Evolutionary conservation across 106 monocot genomes (phyloP).

Genomic region (Ottelia alismoides): DNA sequence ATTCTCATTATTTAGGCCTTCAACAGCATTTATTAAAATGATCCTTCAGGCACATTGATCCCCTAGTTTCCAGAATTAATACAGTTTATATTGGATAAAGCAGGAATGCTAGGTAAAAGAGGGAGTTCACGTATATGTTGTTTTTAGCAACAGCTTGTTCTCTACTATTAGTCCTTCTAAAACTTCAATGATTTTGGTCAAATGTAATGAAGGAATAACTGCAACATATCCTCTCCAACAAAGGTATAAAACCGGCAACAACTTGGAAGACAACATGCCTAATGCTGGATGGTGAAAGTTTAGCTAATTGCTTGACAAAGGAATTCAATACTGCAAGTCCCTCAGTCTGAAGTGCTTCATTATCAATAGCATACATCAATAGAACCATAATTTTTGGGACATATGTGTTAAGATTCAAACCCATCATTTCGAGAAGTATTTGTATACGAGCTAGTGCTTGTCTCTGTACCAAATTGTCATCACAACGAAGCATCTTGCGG

Average conservation of each 20-base stretch:
- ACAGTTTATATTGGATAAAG: constrained; percentile 61
- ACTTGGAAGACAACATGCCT: constrained; percentile 90
- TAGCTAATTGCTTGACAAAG: constrained; percentile 72
- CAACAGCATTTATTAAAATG: constrained; percentile 67
- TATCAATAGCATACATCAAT: constrained; percentile 74
- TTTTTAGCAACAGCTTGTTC: constrained; percentile 41
- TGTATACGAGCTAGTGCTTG: constrained; percentile 69
- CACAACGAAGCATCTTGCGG: constrained; percentile 87
- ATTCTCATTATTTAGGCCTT: constrained; percentile 92
- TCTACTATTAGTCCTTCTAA: constrained; percentile 68
- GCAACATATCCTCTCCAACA: constrained; percentile 42
- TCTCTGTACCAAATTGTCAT: constrained; percentile 53
- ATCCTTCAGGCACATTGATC: constrained; percentile 76
- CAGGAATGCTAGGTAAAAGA: constrained; percentile 69
- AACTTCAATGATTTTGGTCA: constrained; percentile 64
- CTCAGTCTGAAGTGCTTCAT: constrained; percentile 71
- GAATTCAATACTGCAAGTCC: constrained; percentile 63
- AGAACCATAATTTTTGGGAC: constrained; percentile 97
- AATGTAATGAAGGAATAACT: constrained; percentile 38
- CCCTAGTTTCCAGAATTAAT: constrained; percentile 84
- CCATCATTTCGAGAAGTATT: constrained; percentile 97
- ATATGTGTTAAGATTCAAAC: constrained; percentile 68
- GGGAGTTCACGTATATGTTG: constrained; percentile 88
- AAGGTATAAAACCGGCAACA: constrained; percentile 93
- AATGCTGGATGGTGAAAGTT: constrained; percentile 71